Conservation (phyloP, 2,329 filamentous ascomycete species). For the Aspergillus thermomutatus region DNA sequence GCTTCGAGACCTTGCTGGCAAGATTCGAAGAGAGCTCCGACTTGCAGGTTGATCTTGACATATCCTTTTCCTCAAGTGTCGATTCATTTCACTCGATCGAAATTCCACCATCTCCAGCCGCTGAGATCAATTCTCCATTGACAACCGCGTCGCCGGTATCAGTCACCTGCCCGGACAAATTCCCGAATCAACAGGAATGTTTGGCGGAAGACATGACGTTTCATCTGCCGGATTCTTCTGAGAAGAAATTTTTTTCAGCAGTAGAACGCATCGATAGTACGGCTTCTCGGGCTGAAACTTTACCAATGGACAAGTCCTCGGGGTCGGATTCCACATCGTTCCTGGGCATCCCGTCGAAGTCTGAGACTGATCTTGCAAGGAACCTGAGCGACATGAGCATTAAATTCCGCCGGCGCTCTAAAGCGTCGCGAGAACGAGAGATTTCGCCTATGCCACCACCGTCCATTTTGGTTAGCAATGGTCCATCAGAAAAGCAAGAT, state of each 20-base stretch:
- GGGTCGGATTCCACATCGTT: not conserved
- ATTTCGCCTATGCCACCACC: slow-evolving; percentile 67
- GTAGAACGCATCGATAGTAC: not conserved
- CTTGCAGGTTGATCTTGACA: slow-evolving; percentile 24
- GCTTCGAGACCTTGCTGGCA: slow-evolving; percentile 36
- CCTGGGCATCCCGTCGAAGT: not conserved
- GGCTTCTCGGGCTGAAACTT: not conserved
- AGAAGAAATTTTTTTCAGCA: not conserved
- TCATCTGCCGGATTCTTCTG: not conserved
- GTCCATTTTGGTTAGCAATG: slow-evolving; percentile 58
- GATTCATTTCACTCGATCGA: slow-evolving; percentile 44
- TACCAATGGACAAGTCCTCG: not conserved
- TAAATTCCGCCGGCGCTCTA: slow-evolving; percentile 53
- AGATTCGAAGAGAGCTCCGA: slow-evolving; percentile 35
- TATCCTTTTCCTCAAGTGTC: slow-evolving; percentile 33
- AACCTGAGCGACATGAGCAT: slow-evolving; percentile 29
- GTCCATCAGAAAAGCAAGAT: slow-evolving; percentile 49
- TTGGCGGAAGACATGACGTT: not conserved
- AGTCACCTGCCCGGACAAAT: not conserved
- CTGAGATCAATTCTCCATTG: slow-evolving; percentile 17
- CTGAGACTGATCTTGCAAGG: not conserved
- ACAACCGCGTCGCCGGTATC: slow-evolving; percentile 15
- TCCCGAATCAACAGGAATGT: not conserved
- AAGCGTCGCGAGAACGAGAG: slow-evolving; percentile 53
- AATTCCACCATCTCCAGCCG: slow-evolving; percentile 18